Conservation (phyloP, 441 rosid genomes). For the Erodium texanum region DNA sequence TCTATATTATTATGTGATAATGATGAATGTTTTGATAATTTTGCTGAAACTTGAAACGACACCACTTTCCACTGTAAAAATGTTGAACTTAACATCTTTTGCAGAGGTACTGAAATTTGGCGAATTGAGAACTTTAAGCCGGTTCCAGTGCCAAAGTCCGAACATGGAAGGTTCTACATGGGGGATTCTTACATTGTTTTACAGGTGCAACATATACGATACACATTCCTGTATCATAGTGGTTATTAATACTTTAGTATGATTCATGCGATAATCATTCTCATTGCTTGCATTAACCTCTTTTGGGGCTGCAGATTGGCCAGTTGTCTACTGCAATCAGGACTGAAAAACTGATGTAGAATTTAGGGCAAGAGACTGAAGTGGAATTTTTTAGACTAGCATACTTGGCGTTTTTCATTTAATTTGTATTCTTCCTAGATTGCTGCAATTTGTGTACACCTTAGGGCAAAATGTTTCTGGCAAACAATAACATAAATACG, state of each 20-base stretch:
- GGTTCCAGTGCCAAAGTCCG: constrained; percentile 79
- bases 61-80: constrained; percentile 1
- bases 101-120: constrained; percentile 96
- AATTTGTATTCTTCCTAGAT: background rate
- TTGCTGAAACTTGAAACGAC: constrained; percentile 8
- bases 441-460: background rate
- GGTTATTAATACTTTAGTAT: no score
- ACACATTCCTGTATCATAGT: no score
- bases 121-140: constrained; percentile 93
- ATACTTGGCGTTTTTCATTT: background rate
- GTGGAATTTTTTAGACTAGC: no score
- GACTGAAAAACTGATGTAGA: background rate
- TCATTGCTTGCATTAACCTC: background rate
- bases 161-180: constrained; percentile 85
- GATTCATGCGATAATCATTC: no score
- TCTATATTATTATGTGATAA: background rate
- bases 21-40: background rate
- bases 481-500: background rate
- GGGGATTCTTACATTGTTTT: constrained; percentile 91
- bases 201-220: constrained; percentile 50
- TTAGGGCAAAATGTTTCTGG: background rate
- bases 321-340: background rate
- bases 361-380: no score
- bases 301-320: background rate
- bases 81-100: constrained; percentile 47